phyloP scores from a whole-genome alignment of 495 filamentous ascomycete genomes.

The Penicillium manginii region DNA sequence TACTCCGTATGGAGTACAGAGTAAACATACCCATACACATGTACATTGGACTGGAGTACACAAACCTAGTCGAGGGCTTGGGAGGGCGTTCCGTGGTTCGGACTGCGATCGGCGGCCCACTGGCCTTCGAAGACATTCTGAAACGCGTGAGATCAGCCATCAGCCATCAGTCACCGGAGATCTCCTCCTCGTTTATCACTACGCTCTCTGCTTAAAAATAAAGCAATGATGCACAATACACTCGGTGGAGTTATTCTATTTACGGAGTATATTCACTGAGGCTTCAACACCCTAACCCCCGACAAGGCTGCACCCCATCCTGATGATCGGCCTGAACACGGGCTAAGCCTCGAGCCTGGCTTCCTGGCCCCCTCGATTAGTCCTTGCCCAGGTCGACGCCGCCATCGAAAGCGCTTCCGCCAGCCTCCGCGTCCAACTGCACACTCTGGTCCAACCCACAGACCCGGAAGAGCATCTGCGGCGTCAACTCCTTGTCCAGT shows the following conservation, averaged over 20 bases:
- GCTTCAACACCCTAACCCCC: neutral
- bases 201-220: slow-evolving; percentile 10
- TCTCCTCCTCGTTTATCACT: neutral
- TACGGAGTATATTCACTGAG: slow-evolving; percentile 11
- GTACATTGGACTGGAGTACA: too few species aligned
- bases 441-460: slow-evolving; percentile 63
- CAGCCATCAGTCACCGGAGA: neutral
- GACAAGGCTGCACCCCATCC: neutral
- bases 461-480: slow-evolving; percentile 58
- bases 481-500: slow-evolving; percentile 49
- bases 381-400: slow-evolving; percentile 38
- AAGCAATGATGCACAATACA: neutral
- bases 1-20: too few species aligned
- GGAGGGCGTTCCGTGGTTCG: slow-evolving; percentile 13
- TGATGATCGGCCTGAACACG: neutral
- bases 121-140: slow-evolving; percentile 11
- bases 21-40: neutral
- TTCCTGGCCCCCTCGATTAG: slow-evolving; percentile 7
- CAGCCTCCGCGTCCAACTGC: slow-evolving; percentile 59
- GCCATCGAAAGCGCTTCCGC: slow-evolving; percentile 53
- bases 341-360: neutral
- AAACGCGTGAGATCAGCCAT: slow-evolving; percentile 12
- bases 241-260: slow-evolving; percentile 24
- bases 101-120: slow-evolving; percentile 12
- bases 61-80: neutral